Base-by-base conservation (phyloP, 163 green algal genomes). In the Scenedesmus sp. region DNA sequence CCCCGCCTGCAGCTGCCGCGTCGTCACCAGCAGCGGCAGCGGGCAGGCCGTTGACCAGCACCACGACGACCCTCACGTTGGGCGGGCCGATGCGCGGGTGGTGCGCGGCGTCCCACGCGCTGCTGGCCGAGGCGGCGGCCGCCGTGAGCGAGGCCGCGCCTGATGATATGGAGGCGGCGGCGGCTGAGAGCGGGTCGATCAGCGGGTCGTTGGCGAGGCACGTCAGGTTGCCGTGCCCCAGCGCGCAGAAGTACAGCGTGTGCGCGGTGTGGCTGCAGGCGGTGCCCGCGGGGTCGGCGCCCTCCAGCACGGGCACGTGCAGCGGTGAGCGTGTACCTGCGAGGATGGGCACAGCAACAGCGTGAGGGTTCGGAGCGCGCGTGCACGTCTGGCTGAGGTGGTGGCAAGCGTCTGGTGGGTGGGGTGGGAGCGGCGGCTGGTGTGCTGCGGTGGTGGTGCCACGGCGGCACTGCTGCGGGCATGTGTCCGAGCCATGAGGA, bases 291-390 rank as follows among this genome's bases (percentile, higher is more conserved):
- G 65, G 76, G 83, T 86, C 68, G n/a, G 56, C 1, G 35, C 35
- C 42, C 20, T 51, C 24, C 0, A 81, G 44, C 0, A n/a, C 30
- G 2, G 82, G 89, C 30, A 92, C 81, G 22, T 33, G 83, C 42
- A 89, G 59, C n/a, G 59, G n/a, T 33, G 0, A 92, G n/a, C 18
- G 80, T 92, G 13, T 84, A 92, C 88, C 88, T 92, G 88, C 12
- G 13, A 1, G 7, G 6, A 30, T 5, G 37, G 49, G 81, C 13
- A 44, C 2, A 30, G 9, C 42, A 65, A 22, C 30, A 22, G 10
- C 12, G 56, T 35, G 24, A 84, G 15, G 22, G 73, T n/a, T n/a
- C n/a, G 35, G 20, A 51, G 73, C 78, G 61, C 15, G 44, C 35
- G 22, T 2, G 40, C 42, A 65, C 6, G 10, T 33, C 16, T 61